Evolutionary conservation across 306 rosid genomes (phyloP).

Genomic region (Lathyrus sativus): DNA sequence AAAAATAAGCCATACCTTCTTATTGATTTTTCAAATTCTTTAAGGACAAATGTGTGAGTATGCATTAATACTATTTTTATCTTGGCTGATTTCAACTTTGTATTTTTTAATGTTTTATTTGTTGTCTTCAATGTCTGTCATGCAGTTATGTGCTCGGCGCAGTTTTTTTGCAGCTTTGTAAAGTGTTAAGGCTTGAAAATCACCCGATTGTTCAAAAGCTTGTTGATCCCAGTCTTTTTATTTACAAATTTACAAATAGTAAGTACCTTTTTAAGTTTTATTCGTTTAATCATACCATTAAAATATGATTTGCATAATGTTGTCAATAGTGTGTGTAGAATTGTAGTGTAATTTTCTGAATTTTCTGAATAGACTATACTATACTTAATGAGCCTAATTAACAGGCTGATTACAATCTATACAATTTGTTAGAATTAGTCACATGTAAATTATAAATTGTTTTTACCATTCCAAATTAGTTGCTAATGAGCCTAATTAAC

Average conservation of each 20-base stretch:
- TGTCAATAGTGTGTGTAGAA: conserved; percentile 5
- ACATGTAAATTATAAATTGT: background rate
- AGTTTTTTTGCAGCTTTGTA: conserved; percentile 82
- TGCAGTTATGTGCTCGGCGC: conserved; percentile 82
- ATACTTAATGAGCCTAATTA: background rate
- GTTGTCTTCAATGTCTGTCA: conserved; percentile 31
- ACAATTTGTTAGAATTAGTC: background rate
- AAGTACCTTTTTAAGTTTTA: conserved; percentile 37
- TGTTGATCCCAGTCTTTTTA: conserved; percentile 82
- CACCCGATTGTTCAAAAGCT: conserved; percentile 68
- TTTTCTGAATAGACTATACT: background rate
- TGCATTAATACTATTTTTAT: conserved; percentile 28
- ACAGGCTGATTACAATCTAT: background rate
- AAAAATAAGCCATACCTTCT: conserved; percentile 75
- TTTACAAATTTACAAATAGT: conserved; percentile 64
- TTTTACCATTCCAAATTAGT: background rate
- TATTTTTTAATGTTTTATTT: conserved; percentile 36
- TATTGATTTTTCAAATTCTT: conserved; percentile 73
- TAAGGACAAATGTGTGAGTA: conserved; percentile 72
- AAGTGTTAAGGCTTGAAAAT: conserved; percentile 65
- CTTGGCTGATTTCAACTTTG: background rate
- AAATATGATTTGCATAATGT: conserved; percentile 19
- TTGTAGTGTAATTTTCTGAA: background rate
- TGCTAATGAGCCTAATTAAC: background rate
- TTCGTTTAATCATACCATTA: conserved; percentile 11